These are phyloP conservation scores for Draba incana DNA, from an alignment of 345 rosid genomes.

Conservation along the genomic window DNA sequence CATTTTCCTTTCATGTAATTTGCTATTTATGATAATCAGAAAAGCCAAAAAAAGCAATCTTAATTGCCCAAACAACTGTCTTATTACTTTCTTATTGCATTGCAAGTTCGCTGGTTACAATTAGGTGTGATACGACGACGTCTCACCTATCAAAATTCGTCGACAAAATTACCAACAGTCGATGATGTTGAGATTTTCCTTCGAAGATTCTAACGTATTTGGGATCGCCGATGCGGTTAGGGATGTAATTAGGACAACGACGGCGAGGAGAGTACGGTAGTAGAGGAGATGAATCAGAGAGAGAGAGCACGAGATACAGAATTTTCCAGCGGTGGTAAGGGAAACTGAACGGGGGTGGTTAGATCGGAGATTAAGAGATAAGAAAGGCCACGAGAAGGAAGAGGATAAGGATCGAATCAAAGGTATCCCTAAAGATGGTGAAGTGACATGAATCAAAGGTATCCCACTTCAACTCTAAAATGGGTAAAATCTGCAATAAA, in stretches of 20 bases:
- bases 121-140: too few relatives aligned
- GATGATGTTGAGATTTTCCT: slow-evolving; percentile 84
- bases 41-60: too few relatives aligned
- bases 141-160: slow-evolving; percentile 64
- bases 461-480: too few relatives aligned
- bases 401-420: not conserved
- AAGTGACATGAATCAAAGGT: slow-evolving; percentile 20
- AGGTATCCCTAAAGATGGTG: slow-evolving; percentile 8
- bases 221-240: slow-evolving; percentile 72
- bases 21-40: too few relatives aligned
- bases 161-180: slow-evolving; percentile 75
- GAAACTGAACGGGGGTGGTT: slow-evolving; percentile 8
- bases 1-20: too few relatives aligned
- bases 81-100: too few relatives aligned
- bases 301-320: slow-evolving; percentile 36
- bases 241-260: slow-evolving; percentile 65
- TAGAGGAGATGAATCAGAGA: slow-evolving; percentile 37
- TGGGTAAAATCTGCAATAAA: too few relatives aligned
- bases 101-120: too few relatives aligned
- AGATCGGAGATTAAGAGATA: slow-evolving; percentile 24
- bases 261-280: slow-evolving; percentile 18
- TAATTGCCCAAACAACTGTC: too few relatives aligned
- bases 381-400: slow-evolving; percentile 17
- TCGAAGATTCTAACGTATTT: slow-evolving; percentile 76
- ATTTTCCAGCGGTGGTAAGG: slow-evolving; percentile 13